Conservation (phyloP, 257 asterid genomes). For the Nicotiana paniculata region DNA sequence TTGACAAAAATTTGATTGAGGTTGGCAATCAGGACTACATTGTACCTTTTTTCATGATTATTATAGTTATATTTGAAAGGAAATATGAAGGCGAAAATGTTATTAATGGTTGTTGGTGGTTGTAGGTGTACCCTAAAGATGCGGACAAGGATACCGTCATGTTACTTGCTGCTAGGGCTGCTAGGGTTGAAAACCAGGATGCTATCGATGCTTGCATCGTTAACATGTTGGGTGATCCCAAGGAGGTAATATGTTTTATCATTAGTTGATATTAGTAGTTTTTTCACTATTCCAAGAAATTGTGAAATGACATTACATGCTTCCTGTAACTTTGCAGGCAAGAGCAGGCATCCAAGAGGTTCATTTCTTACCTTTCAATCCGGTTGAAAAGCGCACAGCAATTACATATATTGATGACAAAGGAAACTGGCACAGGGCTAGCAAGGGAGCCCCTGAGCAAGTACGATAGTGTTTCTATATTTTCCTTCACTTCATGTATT, state of each 20-base stretch:
- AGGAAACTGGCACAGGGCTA: constrained; percentile 68
- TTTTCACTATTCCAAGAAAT: not conserved
- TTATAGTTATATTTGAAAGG: not conserved
- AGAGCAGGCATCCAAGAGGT: constrained; percentile 74
- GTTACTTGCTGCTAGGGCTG: constrained; percentile 70
- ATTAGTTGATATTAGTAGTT: not conserved
- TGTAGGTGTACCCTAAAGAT: constrained; percentile 38
- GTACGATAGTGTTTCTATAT: constrained; percentile 17
- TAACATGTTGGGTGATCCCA: constrained; percentile 66
- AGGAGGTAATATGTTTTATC: constrained; percentile 36
- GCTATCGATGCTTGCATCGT: constrained; percentile 92
- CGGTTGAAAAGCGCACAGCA: constrained; percentile 86
- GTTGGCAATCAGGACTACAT: constrained; percentile 12
- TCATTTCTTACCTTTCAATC: constrained; percentile 85
- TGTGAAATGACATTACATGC: not conserved
- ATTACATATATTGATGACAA: constrained; percentile 55
- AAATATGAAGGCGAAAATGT: not conserved
- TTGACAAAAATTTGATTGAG: constrained; percentile 63
- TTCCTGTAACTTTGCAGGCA: constrained; percentile 36
- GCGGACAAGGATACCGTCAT: constrained; percentile 44
- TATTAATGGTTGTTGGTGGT: not conserved
- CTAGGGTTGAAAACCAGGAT: constrained; percentile 79
- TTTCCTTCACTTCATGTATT: not conserved
- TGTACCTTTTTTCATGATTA: not conserved
- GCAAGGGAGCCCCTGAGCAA: constrained; percentile 97